These are phyloP conservation scores for Calvatia gigantea DNA, from an alignment of 768 basidiomycete genomes.

Conservation along the genomic window DNA sequence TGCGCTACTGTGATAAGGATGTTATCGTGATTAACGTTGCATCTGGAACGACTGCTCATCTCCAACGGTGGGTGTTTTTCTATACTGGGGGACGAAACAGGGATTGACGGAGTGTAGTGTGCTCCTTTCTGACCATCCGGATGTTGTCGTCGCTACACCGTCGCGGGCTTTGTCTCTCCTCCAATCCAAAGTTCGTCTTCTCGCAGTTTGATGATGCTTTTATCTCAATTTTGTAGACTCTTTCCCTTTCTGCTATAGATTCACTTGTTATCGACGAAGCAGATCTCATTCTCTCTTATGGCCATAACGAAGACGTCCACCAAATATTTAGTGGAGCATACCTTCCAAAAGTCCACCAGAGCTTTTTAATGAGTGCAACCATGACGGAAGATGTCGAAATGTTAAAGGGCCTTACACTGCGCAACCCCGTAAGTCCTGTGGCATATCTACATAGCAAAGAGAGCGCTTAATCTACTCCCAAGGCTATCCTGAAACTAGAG, in stretches of 20 bases:
- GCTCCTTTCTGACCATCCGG: conserved; percentile 37
- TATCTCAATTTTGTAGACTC: conserved; percentile 20
- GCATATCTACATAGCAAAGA: not conserved
- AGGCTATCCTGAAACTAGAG: conserved; percentile 82
- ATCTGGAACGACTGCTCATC: conserved; percentile 61
- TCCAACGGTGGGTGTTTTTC: conserved; percentile 58
- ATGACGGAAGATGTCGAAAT: conserved; percentile 95
- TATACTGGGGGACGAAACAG: not conserved
- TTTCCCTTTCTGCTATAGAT: conserved; percentile 66
- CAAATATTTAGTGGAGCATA: conserved; percentile 64
- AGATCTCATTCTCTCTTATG: conserved; percentile 94
- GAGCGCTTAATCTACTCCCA: not conserved
- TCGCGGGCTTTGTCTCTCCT: conserved; percentile 31
- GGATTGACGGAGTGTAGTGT: conserved; percentile 21
- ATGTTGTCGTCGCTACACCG: conserved; percentile 37
- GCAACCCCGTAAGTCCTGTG: conserved; percentile 72
- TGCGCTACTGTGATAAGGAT: conserved; percentile 77
- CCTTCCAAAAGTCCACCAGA: conserved; percentile 81
- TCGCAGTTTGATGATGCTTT: not conserved
- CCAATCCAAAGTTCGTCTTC: conserved; percentile 27
- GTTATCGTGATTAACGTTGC: conserved; percentile 75
- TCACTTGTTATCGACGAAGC: conserved; percentile 97
- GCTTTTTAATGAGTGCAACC: conserved; percentile 96
- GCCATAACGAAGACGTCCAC: conserved; percentile 87
- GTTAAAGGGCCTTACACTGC: conserved; percentile 82